Evolutionary conservation across 164 flowering plant genomes (phyloP).

Genomic region (Euptelea pleiosperma): DNA sequence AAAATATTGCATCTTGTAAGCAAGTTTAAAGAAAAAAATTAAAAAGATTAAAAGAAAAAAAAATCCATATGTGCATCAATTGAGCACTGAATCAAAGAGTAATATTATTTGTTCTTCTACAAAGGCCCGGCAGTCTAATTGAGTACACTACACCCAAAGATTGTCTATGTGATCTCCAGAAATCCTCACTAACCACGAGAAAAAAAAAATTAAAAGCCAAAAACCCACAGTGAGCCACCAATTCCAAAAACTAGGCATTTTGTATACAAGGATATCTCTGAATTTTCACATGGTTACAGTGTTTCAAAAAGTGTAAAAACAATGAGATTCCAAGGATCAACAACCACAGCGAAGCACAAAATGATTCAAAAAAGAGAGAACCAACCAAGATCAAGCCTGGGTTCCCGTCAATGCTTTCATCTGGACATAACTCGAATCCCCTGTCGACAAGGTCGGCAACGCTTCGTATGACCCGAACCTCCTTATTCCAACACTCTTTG

Average conservation of each 20-base stretch:
- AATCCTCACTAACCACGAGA: not conserved
- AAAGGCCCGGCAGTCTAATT: not conserved
- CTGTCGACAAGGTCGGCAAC: constrained; percentile 45
- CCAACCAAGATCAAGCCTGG: constrained; percentile 24
- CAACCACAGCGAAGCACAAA: not conserved
- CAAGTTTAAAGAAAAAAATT: too few species aligned
- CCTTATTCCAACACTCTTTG: constrained; percentile 50
- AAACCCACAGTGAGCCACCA: too few species aligned
- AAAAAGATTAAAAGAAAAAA: too few species aligned
- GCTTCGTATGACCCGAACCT: constrained; percentile 77
- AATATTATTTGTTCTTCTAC: not conserved
- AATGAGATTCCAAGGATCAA: too few species aligned
- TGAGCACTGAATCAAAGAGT: too few species aligned
- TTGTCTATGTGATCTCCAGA: not conserved
- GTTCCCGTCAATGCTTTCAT: constrained; percentile 32
- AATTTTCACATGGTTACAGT: not conserved
- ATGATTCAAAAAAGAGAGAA: too few species aligned
- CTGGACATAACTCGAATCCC: constrained; percentile 62
- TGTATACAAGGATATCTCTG: not conserved
- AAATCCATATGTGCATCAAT: too few species aligned
- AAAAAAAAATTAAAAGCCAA: not conserved
- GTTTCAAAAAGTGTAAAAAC: too few species aligned
- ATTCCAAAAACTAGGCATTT: constrained; percentile 2
- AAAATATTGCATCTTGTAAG: too few species aligned
- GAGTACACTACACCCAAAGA: not conserved